phyloP scores from a whole-genome alignment of 495 filamentous ascomycete genomes.

The Recurvomyces mirabilis region DNA sequence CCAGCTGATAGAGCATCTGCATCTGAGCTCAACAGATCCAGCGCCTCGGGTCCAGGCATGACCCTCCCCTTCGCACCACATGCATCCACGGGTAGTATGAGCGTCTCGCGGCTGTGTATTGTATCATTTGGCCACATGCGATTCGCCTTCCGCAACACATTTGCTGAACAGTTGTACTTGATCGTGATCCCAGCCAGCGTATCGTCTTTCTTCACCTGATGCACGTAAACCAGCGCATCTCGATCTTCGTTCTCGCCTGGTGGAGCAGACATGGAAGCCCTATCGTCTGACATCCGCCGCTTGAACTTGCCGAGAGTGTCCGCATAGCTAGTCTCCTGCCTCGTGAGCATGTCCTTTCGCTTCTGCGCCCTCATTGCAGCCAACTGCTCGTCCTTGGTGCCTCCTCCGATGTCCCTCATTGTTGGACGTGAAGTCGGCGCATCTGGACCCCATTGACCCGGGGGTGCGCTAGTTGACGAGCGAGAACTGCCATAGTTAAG shows the following conservation, averaged over 20 bases:
- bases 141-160: conserved; percentile 75
- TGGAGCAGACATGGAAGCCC: conserved; percentile 29
- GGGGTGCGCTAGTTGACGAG: conserved; percentile 30
- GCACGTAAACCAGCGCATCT: conserved; percentile 74
- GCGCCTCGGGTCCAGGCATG: conserved; percentile 25
- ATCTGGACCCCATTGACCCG: conserved; percentile 47
- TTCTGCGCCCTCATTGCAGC: conserved; percentile 51
- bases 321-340: conserved; percentile 39
- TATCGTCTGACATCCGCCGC: conserved; percentile 48
- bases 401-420: conserved; percentile 37
- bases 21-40: conserved; percentile 15
- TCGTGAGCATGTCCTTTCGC: conserved; percentile 45
- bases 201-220: conserved; percentile 70
- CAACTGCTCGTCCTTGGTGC: conserved; percentile 46
- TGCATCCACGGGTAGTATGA: conserved; percentile 81
- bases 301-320: conserved; percentile 43
- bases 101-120: conserved; percentile 67
- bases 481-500: conserved; percentile 8
- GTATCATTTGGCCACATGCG: conserved; percentile 87
- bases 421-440: conserved; percentile 24
- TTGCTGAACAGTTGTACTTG: conserved; percentile 70
- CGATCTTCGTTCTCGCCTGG: conserved; percentile 44
- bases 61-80: conserved; percentile 71
- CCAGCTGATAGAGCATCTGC: conserved; percentile 10
- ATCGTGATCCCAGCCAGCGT: conserved; percentile 85